A percentile compares a stretch with the other conserved stretches of the same genome.
Conservation (phyloP, 2,329 filamentous ascomycete species). For the Paecilomyces formosus region DNA sequence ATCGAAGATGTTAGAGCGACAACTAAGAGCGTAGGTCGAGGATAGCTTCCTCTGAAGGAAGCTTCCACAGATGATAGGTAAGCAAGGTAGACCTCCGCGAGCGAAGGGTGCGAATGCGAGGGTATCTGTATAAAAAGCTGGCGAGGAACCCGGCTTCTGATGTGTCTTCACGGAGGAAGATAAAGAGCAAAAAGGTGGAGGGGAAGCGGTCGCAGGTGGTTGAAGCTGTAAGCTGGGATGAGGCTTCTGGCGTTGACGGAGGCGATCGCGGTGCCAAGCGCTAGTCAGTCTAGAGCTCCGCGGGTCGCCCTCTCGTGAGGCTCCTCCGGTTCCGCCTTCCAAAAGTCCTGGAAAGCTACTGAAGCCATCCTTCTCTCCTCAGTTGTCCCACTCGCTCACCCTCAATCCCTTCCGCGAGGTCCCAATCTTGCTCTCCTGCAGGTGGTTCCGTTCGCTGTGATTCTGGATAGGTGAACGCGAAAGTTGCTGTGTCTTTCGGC, state of each 20-base stretch:
- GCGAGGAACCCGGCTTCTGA: not conserved
- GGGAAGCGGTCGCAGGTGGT: not conserved
- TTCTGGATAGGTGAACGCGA: not conserved
- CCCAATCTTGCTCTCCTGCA: not conserved
- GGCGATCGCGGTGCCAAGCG: not conserved
- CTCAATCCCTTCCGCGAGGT: not conserved
- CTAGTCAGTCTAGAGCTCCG: not conserved
- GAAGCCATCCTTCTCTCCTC: not conserved
- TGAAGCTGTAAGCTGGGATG: not conserved
- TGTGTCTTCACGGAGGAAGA: not conserved
- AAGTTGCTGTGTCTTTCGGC: not conserved
- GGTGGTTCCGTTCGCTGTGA: not conserved
- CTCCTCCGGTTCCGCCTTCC: not conserved
- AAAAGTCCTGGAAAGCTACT: not conserved
- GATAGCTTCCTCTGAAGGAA: not conserved
- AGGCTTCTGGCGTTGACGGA: not conserved
- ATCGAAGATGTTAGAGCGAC: conserved; percentile 10
- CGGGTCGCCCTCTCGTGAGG: not conserved
- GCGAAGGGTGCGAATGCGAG: not conserved
- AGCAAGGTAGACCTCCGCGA: not conserved
- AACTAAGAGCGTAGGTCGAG: conserved; percentile 8
- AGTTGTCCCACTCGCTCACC: not conserved
- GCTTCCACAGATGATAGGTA: not conserved
- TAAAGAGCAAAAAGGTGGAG: not conserved
- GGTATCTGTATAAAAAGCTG: not conserved